These are phyloP conservation scores for Colletotrichum brevisporum DNA, from an alignment of 2,329 filamentous ascomycete species.

Conservation along the genomic window DNA sequence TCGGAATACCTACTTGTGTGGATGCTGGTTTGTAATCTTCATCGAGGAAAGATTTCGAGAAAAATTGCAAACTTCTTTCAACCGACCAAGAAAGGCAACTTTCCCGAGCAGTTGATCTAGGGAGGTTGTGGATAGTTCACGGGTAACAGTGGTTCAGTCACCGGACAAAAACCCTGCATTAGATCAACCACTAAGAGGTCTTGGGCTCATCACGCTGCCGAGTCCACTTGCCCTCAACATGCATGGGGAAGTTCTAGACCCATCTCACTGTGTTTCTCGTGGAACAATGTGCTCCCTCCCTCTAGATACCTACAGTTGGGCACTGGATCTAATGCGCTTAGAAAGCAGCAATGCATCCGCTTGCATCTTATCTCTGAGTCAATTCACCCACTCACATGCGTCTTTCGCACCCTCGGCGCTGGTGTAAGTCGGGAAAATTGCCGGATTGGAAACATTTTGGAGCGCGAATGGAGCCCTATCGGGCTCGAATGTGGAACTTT, in stretches of 20 bases:
- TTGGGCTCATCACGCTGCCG: no score
- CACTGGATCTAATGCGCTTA: not conserved
- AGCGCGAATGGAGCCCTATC: slow-evolving; percentile 20
- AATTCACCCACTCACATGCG: slow-evolving; percentile 13
- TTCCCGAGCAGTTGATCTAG: no score
- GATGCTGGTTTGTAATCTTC: no score
- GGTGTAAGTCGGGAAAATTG: slow-evolving; percentile 12
- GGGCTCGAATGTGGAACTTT: slow-evolving; percentile 10
- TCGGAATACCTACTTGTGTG: no score
- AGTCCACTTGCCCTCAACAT: no score
- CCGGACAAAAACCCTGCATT: no score
- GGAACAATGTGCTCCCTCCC: not conserved
- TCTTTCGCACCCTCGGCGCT: not conserved
- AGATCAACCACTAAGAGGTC: no score
- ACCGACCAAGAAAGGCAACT: no score
- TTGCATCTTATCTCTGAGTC: slow-evolving; percentile 7
- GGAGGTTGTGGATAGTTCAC: no score
- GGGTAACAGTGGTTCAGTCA: no score
- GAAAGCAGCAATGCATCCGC: not conserved
- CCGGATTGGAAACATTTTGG: not conserved
- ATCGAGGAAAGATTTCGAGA: no score
- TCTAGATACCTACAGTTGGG: not conserved
- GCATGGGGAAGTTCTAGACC: not conserved
- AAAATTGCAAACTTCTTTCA: no score
- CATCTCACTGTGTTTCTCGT: not conserved